phyloP scores from a whole-genome alignment of 2,329 filamentous ascomycete species.

The Calonectria pteridis region DNA sequence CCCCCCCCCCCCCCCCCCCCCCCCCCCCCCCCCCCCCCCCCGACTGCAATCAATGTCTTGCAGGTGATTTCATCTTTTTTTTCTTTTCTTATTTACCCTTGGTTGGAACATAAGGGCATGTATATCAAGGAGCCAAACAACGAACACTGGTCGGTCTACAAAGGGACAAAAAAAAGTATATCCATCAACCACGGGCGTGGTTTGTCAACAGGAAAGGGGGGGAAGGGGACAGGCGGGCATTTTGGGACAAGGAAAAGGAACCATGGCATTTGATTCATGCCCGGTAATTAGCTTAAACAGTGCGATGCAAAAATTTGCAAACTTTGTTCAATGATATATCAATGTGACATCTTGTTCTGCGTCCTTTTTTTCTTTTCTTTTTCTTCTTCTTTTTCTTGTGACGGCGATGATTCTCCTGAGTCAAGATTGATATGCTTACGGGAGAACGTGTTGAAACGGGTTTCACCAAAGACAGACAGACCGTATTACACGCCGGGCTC shows the following conservation, averaged over 20 bases:
- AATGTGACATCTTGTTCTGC: not conserved
- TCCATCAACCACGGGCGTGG: not conserved
- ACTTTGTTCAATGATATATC: not conserved
- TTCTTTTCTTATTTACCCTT: not conserved
- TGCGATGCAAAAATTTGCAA: not conserved
- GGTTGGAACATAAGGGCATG: conserved; percentile 3
- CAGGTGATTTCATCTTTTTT: not conserved
- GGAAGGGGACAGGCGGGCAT: not conserved
- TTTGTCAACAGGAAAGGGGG: not conserved
- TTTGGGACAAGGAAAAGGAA: not conserved
- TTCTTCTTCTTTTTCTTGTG: not conserved
- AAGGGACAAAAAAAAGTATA: not conserved
- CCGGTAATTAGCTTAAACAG: not conserved
- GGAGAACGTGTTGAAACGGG: not conserved
- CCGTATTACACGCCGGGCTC: not conserved
- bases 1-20: too few species aligned
- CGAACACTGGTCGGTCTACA: not conserved
- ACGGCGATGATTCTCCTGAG: not conserved
- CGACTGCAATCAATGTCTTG: not conserved
- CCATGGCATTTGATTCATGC: conserved; percentile 1
- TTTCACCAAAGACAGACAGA: not conserved
- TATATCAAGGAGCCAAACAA: conserved; percentile 1
- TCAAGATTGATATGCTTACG: not conserved
- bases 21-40: too few species aligned
- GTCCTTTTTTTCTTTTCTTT: not conserved